Conservation (phyloP, 768 basidiomycete genomes). For the Phaffia australis region DNA sequence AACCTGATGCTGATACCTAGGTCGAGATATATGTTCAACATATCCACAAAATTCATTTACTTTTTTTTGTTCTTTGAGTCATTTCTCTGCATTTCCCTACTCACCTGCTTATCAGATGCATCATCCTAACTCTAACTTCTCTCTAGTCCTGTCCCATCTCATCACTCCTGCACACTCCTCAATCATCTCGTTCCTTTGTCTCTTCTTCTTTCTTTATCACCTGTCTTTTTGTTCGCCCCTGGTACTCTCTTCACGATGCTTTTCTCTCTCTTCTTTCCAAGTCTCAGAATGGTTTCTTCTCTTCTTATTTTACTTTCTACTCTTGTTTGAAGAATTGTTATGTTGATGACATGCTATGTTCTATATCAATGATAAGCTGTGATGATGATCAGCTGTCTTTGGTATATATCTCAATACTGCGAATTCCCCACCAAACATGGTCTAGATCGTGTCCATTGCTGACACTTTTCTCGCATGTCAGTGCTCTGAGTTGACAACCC, state of each 20-base stretch:
- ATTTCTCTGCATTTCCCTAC: neutral
- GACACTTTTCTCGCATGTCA: constrained; percentile 13
- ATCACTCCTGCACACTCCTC: neutral
- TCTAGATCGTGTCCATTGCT: constrained; percentile 13
- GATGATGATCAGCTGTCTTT: too few species aligned
- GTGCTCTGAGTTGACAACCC: constrained; percentile 9
- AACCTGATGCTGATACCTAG: neutral
- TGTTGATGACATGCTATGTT: too few species aligned
- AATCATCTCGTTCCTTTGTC: neutral
- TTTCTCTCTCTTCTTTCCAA: neutral
- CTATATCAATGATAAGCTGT: too few species aligned
- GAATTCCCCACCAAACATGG: constrained; percentile 7
- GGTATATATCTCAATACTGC: constrained; percentile 9
- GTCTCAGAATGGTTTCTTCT: neutral
- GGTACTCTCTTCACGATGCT: neutral
- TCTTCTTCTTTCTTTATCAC: neutral
- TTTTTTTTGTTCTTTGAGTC: neutral
- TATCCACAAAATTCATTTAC: too few species aligned
- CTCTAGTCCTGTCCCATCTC: neutral
- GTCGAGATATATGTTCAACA: neutral
- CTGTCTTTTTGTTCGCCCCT: neutral
- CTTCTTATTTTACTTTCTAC: neutral
- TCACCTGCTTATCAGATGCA: neutral
- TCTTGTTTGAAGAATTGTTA: neutral
- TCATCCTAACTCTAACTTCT: neutral